These are phyloP conservation scores for Schwanniomyces vanrijiae DNA, from an alignment of 805 yeast genomes.

Conservation along the genomic window DNA sequence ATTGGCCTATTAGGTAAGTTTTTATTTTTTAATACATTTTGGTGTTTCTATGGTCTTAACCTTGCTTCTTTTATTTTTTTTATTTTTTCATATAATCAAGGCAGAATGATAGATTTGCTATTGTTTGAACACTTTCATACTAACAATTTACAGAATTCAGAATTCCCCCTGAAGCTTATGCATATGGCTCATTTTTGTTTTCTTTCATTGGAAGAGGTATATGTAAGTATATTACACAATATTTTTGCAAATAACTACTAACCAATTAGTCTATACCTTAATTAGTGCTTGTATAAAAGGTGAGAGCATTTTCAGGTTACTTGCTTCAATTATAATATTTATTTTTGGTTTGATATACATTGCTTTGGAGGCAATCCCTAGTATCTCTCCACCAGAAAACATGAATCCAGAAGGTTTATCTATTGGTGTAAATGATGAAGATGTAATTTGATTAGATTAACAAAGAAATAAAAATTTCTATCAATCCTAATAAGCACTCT, in stretches of 20 bases:
- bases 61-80: background rate
- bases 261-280: conserved; percentile 34
- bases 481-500: too few relatives aligned
- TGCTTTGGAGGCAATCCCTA: conserved; percentile 69
- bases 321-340: conserved; percentile 60
- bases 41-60: background rate
- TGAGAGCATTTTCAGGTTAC: conserved; percentile 54
- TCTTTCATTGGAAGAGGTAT: conserved; percentile 76
- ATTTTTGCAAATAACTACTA: conserved; percentile 12
- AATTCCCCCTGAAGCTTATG: conserved; percentile 60
- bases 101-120: background rate
- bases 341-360: conserved; percentile 59
- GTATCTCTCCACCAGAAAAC: conserved; percentile 77
- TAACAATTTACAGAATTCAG: conserved; percentile 37
- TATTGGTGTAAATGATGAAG: conserved; percentile 41
- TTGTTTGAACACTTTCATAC: background rate
- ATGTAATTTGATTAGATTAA: conserved; percentile 28
- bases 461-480: too few relatives aligned
- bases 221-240: conserved; percentile 42
- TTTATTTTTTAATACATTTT: background rate
- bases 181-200: conserved; percentile 66
- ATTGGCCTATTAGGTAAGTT: conserved; percentile 51
- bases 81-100: background rate
- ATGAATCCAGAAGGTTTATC: conserved; percentile 55
- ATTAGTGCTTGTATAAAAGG: conserved; percentile 41